Evolutionary conservation across 352 stramenopile genomes (phyloP).

Genomic region (Phytophthora palmivora): DNA sequence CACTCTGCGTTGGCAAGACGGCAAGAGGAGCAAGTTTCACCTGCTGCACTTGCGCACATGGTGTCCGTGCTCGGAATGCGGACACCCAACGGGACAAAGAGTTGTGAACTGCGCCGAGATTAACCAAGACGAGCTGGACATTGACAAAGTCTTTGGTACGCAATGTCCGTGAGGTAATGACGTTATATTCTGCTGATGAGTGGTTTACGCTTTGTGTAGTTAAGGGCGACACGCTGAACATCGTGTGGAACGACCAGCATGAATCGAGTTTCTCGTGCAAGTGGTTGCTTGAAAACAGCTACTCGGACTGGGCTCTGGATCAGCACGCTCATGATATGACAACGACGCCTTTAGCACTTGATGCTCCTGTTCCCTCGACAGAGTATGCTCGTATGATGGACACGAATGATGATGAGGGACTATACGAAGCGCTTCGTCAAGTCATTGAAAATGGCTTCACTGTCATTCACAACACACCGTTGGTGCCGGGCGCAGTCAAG

Average conservation of each 20-base stretch:
- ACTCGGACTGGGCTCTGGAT: constrained; percentile 62
- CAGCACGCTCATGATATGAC: constrained; percentile 54
- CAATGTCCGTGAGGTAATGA: neutral
- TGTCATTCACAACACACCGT: constrained; percentile 81
- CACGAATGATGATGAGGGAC: constrained; percentile 59
- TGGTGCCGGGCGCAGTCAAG: constrained; percentile 63
- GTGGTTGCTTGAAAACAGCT: constrained; percentile 85
- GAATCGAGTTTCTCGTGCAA: constrained; percentile 72
- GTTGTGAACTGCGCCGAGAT: constrained; percentile 82
- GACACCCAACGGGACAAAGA: constrained; percentile 81
- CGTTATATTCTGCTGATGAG: neutral
- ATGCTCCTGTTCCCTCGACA: constrained; percentile 56
- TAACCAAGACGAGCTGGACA: constrained; percentile 54
- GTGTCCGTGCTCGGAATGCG: constrained; percentile 74
- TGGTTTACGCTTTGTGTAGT: constrained; percentile 38
- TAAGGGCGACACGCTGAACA: constrained; percentile 72
- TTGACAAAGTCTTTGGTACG: constrained; percentile 80
- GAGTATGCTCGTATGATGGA: constrained; percentile 79
- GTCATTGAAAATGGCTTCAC: constrained; percentile 75
- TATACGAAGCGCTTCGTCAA: constrained; percentile 74
- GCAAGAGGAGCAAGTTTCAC: constrained; percentile 72
- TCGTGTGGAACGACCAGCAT: constrained; percentile 76
- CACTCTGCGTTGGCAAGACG: constrained; percentile 81
- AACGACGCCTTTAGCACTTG: constrained; percentile 53
- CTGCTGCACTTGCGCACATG: constrained; percentile 80